Conservation (phyloP, 768 basidiomycete species). For the Pleurotus giganteus region DNA sequence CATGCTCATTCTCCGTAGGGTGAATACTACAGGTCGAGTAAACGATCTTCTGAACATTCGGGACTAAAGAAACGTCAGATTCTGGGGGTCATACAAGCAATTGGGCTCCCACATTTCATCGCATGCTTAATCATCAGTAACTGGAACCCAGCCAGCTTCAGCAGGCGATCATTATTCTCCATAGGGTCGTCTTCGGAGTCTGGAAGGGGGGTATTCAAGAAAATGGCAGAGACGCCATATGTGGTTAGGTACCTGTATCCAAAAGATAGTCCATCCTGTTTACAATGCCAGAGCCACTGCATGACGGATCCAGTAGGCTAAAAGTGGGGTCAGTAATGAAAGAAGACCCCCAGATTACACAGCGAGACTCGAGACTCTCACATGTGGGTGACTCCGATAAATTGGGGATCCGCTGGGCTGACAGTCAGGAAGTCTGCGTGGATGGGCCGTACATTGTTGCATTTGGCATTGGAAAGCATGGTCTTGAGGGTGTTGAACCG, state of each 20-base stretch:
- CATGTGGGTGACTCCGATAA: slow-evolving; percentile 80
- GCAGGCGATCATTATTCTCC: slow-evolving; percentile 65
- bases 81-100: slow-evolving; percentile 14
- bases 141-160: slow-evolving; percentile 86
- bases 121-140: slow-evolving; percentile 90
- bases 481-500: slow-evolving; percentile 79
- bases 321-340: not conserved
- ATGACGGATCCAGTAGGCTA: slow-evolving; percentile 93
- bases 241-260: slow-evolving; percentile 54
- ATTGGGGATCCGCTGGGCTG: slow-evolving; percentile 67
- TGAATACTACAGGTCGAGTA: slow-evolving; percentile 99
- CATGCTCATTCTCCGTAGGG: slow-evolving; percentile 89
- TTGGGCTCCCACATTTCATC: slow-evolving; percentile 72
- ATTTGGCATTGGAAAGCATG: slow-evolving; percentile 86
- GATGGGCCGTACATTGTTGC: slow-evolving; percentile 73
- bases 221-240: not conserved
- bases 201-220: slow-evolving; percentile 19
- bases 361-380: slow-evolving; percentile 36
- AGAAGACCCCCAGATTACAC: slow-evolving; percentile 3
- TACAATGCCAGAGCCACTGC: slow-evolving; percentile 92
- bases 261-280: slow-evolving; percentile 86
- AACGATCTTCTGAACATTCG: slow-evolving; percentile 74
- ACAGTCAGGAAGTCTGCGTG: slow-evolving; percentile 82
- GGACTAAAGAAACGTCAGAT: slow-evolving; percentile 47
- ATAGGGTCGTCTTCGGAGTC: slow-evolving; percentile 54